A percentile compares a stretch with the other conserved stretches of the same genome.
phyloP scores from a whole-genome alignment of 192 early-diverging fungal species.

The Coemansia sp. region DNA sequence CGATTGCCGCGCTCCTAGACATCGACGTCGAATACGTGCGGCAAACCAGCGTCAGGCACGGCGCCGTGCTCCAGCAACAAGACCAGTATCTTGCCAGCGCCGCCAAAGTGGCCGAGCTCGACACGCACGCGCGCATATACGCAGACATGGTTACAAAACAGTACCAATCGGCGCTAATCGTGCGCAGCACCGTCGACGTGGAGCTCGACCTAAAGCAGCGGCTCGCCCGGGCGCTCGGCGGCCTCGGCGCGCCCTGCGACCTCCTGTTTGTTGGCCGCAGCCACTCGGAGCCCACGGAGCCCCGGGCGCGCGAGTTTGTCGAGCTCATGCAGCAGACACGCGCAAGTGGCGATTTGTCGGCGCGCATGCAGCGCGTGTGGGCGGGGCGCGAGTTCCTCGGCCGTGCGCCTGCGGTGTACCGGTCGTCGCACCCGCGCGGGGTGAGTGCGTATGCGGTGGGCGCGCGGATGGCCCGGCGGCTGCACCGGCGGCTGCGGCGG shows the following conservation, averaged over 20 bases:
- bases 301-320: not conserved
- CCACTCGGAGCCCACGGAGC: conserved; percentile 14
- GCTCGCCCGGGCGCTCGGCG: conserved; percentile 8
- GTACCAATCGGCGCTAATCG: conserved; percentile 21
- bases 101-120: conserved; percentile 8
- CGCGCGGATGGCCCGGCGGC: conserved; percentile 8
- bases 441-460: conserved; percentile 22
- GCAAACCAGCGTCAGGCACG: not conserved
- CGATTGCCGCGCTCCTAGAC: conserved; percentile 16
- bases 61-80: not conserved
- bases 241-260: conserved; percentile 1
- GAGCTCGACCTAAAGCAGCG: conserved; percentile 26
- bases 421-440: conserved; percentile 16
- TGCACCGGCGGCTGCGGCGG: conserved; percentile 5
- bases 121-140: conserved; percentile 22
- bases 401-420: conserved; percentile 2
- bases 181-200: conserved; percentile 12
- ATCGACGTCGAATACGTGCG: conserved; percentile 10
- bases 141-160: conserved; percentile 10
- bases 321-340: conserved; percentile 2
- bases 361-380: conserved; percentile 11
- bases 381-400: conserved; percentile 6
- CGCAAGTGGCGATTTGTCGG: not conserved
- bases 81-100: conserved; percentile 1
- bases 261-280: conserved; percentile 22